These are phyloP conservation scores for Saprolegnia parasitica DNA, from an alignment of 352 stramenopile genomes.

Conservation along the genomic window DNA sequence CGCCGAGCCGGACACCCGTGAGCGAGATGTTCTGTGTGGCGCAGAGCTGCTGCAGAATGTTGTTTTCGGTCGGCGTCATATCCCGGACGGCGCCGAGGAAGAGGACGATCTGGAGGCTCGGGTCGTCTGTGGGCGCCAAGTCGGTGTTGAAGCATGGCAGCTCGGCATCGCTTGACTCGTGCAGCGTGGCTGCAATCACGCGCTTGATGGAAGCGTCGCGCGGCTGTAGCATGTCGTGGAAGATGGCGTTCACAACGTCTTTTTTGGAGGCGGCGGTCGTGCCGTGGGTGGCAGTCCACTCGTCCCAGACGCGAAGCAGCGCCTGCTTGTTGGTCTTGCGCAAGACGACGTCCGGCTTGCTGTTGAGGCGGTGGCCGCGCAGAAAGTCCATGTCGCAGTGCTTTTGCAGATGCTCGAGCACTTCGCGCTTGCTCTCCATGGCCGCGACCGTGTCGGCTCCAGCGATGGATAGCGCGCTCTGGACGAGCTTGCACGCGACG, in stretches of 20 bases:
- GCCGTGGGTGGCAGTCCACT: background rate
- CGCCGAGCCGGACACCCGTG: slow-evolving; percentile 11
- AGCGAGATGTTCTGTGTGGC: slow-evolving; percentile 4
- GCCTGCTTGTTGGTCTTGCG: slow-evolving; percentile 27
- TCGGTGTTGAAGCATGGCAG: slow-evolving; percentile 11
- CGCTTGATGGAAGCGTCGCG: background rate
- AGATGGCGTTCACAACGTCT: slow-evolving; percentile 5
- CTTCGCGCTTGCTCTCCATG: slow-evolving; percentile 25
- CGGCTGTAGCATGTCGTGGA: background rate
- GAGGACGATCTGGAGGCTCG: slow-evolving; percentile 20
- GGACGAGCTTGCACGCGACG: slow-evolving; percentile 5
- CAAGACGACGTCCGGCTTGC: slow-evolving; percentile 23
- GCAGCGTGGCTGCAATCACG: slow-evolving; percentile 3
- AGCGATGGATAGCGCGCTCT: background rate
- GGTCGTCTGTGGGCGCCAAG: background rate
- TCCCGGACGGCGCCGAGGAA: slow-evolving; percentile 25
- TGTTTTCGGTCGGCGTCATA: slow-evolving; percentile 16
- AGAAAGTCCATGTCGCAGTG: slow-evolving; percentile 22
- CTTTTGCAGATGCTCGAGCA: slow-evolving; percentile 22
- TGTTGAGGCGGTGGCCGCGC: slow-evolving; percentile 19
- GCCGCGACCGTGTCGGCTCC: background rate
- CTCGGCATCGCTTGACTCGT: slow-evolving; percentile 23
- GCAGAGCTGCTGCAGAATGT: slow-evolving; percentile 2
- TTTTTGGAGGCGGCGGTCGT: background rate
- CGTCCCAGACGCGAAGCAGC: background rate